Evolutionary conservation across 23 red algal species (phyloP), one percentile per base, ranked within the genome.

Genomic region (Cyanidiococcus yangmingshanensis): DNA sequence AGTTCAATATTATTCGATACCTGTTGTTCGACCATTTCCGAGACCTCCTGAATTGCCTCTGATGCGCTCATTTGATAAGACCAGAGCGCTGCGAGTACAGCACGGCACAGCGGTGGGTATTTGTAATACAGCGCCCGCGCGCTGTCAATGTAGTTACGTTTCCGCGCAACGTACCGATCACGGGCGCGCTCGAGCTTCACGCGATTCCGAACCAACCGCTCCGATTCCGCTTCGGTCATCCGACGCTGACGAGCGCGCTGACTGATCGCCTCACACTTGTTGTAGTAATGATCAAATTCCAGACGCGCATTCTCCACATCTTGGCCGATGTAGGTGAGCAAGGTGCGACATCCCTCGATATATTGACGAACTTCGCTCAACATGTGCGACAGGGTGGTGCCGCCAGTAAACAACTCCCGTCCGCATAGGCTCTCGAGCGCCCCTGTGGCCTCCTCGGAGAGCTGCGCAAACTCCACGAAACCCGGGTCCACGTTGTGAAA

Each of bases 271-370:
- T 71, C 63, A 29, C 63, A 71, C 32, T 71, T 71, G 63, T 71
- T 71, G 63, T 71, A 71, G 63, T 71, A 71, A 29, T 71, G 63
- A 29, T 71, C 63, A 71, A 71, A 71, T 29, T 71, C 63, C 63
- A 71, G 63, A 71, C 63, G 63, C 12, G 63, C 63, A 7, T 25
- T 32, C n/a, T 71, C 32, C 27, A 71, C 63, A 30, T 71, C 63
- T 35, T 71, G 21, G 3, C 63, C 63, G 27, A 71, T 71, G 63
- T 71, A 71, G 63, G 21, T 71, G 63, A 71, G 15, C 12, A 71
- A 29, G 3, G 63, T 71, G 63, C 63, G 63, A 29, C 63, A 71
- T 25, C 63, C 32, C 63, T 71, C 63, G 32, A 71, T 71, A 29
- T 71, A 71, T 29, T 71, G 63, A 29, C 63, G 63, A 7, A 71